These are phyloP conservation scores for Dendrothele bispora DNA, from an alignment of 768 basidiomycete species.

Conservation along the genomic window DNA sequence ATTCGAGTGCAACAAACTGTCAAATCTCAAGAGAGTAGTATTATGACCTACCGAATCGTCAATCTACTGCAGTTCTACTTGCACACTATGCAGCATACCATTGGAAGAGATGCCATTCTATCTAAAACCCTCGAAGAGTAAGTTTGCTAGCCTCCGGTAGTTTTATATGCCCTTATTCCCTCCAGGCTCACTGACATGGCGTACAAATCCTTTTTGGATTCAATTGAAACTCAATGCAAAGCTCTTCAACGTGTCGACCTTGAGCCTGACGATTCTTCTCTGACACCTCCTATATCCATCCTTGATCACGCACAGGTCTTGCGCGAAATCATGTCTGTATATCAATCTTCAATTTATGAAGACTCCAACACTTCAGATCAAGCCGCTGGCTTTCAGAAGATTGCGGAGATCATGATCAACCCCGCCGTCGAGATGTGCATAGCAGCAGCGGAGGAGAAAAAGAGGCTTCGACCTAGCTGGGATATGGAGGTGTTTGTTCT, in stretches of 20 bases:
- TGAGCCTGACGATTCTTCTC: constrained; percentile 65
- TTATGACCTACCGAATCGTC: constrained; percentile 88
- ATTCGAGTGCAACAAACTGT: constrained; percentile 92
- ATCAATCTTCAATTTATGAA: constrained; percentile 81
- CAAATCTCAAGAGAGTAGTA: constrained; percentile 89
- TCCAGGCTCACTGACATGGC: constrained; percentile 77
- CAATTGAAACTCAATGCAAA: constrained; percentile 82
- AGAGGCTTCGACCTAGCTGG: constrained; percentile 58
- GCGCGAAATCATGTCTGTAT: constrained; percentile 86
- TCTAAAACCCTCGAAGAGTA: constrained; percentile 81
- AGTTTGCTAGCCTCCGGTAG: constrained; percentile 20
- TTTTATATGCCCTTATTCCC: neutral
- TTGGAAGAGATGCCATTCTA: constrained; percentile 81
- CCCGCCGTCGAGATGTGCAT: constrained; percentile 80
- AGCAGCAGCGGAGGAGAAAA: constrained; percentile 65
- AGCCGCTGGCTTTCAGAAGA: constrained; percentile 46
- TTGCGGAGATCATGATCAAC: constrained; percentile 63
- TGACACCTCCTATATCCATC: constrained; percentile 74
- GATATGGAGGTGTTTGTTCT: constrained; percentile 82
- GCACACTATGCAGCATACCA: constrained; percentile 89
- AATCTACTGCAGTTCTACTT: constrained; percentile 95
- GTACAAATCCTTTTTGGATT: constrained; percentile 84
- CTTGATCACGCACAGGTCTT: constrained; percentile 83
- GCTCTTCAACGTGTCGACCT: constrained; percentile 53
- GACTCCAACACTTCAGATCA: constrained; percentile 48